Base-by-base conservation (phyloP, 805 yeast species). In the Isabelozyma pseudorhagii region DNA sequence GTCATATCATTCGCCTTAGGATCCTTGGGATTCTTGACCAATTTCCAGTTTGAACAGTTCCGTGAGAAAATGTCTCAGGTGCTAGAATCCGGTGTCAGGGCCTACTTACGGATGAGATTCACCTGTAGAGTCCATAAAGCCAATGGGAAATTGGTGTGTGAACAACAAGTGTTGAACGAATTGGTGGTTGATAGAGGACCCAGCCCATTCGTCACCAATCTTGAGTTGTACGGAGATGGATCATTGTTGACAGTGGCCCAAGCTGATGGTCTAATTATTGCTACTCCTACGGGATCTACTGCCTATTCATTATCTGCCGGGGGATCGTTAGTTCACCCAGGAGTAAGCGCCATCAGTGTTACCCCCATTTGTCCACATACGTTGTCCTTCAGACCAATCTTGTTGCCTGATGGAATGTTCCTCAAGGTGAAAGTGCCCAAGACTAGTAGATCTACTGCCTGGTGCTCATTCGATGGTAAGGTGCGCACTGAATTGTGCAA, bases 341-440 rank as follows among this genome's bases (percentile, higher is more conserved):
- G 89, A 31, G 96, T 93, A 13, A 86, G 91, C 52, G 97, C 97
- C 8, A 88, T 92, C 29, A 84, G 91, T 49, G 91, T 93, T 6
- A 91, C 98, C 0, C 98, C 98, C 0, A 91, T 93, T 51, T 93
- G 98, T 64, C 97, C 98, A 1, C 98, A 93, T 63, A 90, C 97
- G 0, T 76, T 93, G 43, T 88, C 96, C 7, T 93, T 93, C 71
- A 77, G 98, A 56, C 98, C 98, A 3, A 87, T 93, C 48, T 75
- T 93, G 50, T 74, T 93, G 28, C 98, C 98, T 0, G 98, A 93
- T 66, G 87, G 94, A n/a, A 89, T 92, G 92, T 75, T 80, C 25
- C 70, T 93, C 50, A 85, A 82, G 58, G 87, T 93, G 5, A 87
- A 86, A 59, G 96, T 91, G 3, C 97, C 98, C 0, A 47, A 63